These are phyloP conservation scores for Hypoxylon intermedium DNA, from an alignment of 495 filamentous ascomycete genomes.

Conservation along the genomic window DNA sequence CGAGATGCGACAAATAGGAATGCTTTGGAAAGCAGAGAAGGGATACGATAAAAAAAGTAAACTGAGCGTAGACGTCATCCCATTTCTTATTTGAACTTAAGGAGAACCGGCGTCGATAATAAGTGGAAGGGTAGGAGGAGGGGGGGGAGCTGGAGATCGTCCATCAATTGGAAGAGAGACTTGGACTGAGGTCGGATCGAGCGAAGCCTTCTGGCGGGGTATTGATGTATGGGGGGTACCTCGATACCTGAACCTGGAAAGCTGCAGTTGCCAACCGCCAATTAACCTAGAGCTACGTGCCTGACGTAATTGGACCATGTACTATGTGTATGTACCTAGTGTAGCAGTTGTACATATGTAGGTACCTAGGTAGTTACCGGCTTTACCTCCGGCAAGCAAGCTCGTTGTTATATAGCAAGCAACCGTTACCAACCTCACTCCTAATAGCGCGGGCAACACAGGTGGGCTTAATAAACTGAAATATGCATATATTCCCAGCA, in stretches of 20 bases:
- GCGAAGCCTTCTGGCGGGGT: constrained; percentile 15
- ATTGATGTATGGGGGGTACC: too few relatives aligned
- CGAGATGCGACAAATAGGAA: constrained; percentile 2
- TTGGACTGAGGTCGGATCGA: too few relatives aligned
- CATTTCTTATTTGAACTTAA: constrained; percentile 1
- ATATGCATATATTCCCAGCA: constrained; percentile 13
- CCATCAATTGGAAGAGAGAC: too few relatives aligned
- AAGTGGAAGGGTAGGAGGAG: background rate
- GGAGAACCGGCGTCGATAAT: too few relatives aligned
- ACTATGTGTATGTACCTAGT: background rate
- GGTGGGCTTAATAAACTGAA: background rate
- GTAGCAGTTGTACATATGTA: background rate
- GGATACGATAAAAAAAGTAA: background rate
- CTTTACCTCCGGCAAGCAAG: too few relatives aligned
- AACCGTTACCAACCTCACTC: too few relatives aligned
- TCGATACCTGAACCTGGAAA: background rate
- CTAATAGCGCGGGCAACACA: too few relatives aligned
- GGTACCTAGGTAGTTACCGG: too few relatives aligned
- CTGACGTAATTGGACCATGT: constrained; percentile 27
- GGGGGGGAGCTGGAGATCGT: too few relatives aligned
- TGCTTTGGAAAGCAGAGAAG: constrained; percentile 9
- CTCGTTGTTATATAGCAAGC: too few relatives aligned
- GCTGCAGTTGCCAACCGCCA: background rate
- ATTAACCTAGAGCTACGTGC: background rate
- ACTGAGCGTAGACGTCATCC: constrained; percentile 24